Evolutionary conservation across 345 rosid genomes (phyloP).

Genomic region (thale cress (Arabidopsis thaliana)): DNA sequence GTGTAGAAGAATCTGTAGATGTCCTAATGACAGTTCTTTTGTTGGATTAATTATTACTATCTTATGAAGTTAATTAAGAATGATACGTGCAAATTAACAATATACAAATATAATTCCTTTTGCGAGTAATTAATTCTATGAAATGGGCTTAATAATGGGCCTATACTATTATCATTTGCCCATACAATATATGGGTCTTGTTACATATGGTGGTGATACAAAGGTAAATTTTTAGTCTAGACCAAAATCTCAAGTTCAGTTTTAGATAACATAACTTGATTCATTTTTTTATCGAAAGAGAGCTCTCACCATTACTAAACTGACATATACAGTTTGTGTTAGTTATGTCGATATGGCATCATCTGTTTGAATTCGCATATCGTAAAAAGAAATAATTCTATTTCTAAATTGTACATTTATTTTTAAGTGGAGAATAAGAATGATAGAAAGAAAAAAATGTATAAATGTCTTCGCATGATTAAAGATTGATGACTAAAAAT

Average conservation of each 20-base stretch:
- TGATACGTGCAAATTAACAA: background rate
- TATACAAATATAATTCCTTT: background rate
- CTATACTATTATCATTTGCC: background rate
- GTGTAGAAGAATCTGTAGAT: conserved; percentile 30
- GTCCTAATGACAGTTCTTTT: background rate
- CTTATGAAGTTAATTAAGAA: background rate
- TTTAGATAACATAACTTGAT: background rate
- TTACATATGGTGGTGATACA: background rate
- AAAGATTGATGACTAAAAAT: background rate
- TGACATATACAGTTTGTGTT: too few relatives aligned
- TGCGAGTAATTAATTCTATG: background rate
- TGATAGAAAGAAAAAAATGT: background rate
- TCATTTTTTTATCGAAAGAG: background rate
- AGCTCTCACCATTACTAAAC: too few relatives aligned
- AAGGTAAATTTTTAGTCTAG: background rate
- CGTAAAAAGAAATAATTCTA: too few relatives aligned
- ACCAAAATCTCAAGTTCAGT: background rate
- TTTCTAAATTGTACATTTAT: too few relatives aligned
- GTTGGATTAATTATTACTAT: background rate
- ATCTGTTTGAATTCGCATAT: too few relatives aligned
- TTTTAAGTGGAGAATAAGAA: too few relatives aligned
- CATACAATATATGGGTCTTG: background rate
- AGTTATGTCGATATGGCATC: too few relatives aligned
- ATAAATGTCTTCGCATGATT: background rate
- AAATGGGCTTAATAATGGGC: conserved; percentile 21